Percentiles rank a stretch among this genome's conserved stretches.
Conservation (phyloP, 306 rosid species). For the Pterocarpus macrocarpus region DNA sequence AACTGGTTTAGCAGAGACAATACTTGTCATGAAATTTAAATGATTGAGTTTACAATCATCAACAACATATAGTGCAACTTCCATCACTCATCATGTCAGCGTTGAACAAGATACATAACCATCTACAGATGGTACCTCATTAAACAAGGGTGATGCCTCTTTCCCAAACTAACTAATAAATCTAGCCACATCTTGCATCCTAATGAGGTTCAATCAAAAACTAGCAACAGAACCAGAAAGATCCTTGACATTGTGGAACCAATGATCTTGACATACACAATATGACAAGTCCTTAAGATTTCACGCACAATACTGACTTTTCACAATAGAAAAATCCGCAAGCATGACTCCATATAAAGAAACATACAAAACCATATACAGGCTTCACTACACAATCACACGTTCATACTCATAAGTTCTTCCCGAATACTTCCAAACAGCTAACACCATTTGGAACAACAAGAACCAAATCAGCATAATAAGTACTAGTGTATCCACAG, state of each 20-base stretch:
- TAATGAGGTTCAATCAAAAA: background rate
- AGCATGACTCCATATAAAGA: conserved; percentile 1
- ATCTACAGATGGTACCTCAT: background rate
- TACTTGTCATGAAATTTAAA: conserved; percentile 8
- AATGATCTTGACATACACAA: background rate
- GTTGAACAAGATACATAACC: background rate
- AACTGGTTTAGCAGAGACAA: conserved; percentile 9
- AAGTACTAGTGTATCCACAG: too few species aligned
- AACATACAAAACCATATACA: background rate
- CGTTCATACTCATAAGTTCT: background rate
- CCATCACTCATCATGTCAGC: background rate
- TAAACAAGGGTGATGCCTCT: background rate
- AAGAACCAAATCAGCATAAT: too few species aligned
- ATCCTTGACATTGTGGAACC: background rate
- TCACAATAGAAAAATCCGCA: background rate
- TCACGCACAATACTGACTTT: background rate
- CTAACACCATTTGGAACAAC: background rate
- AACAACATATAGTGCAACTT: background rate
- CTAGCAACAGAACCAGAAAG: conserved; percentile 18
- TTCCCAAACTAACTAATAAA: background rate
- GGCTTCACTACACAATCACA: background rate
- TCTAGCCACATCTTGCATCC: background rate
- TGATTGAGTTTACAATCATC: background rate
- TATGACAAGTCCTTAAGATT: background rate
- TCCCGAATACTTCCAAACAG: background rate